Conservation (phyloP, 2,329 filamentous ascomycete species). For the Pseudogymnoascus pannorum region DNA sequence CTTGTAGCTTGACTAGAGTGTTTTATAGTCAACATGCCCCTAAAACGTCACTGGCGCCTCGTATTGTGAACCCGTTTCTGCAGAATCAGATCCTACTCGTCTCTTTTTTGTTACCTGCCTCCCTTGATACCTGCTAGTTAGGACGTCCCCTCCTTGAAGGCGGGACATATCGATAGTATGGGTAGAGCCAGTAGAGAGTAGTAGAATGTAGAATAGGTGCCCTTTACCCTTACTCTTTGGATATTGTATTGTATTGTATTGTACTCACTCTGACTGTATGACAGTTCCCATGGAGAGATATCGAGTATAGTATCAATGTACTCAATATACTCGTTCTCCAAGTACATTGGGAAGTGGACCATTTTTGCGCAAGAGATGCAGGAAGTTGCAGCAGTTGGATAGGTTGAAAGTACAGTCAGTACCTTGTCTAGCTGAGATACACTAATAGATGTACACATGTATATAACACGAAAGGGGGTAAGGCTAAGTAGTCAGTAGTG, state of each 20-base stretch:
- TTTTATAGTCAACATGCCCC: neutral
- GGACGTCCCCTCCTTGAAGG: neutral
- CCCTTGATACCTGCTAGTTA: neutral
- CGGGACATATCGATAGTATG: neutral
- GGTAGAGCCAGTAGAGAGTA: no score
- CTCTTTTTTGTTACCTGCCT: neutral
- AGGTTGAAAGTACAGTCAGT: no score
- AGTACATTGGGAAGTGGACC: neutral
- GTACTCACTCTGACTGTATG: neutral
- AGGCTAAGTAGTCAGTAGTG: no score
- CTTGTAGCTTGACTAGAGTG: neutral
- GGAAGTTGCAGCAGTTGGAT: no score
- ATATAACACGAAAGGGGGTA: neutral
- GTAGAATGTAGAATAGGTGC: neutral
- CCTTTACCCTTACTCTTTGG: no score
- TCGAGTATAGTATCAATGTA: neutral
- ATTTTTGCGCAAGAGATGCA: neutral
- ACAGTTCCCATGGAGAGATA: neutral
- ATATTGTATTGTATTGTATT: no score
- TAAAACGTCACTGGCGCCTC: neutral
- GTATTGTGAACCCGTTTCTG: neutral
- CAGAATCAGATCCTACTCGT: neutral
- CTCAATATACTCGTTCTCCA: neutral
- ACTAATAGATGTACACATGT: neutral
- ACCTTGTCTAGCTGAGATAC: neutral